Percentiles rank a stretch among this genome's conserved stretches.
Conservation (phyloP, 441 rosid species). For the Flueggea neowawraea region DNA sequence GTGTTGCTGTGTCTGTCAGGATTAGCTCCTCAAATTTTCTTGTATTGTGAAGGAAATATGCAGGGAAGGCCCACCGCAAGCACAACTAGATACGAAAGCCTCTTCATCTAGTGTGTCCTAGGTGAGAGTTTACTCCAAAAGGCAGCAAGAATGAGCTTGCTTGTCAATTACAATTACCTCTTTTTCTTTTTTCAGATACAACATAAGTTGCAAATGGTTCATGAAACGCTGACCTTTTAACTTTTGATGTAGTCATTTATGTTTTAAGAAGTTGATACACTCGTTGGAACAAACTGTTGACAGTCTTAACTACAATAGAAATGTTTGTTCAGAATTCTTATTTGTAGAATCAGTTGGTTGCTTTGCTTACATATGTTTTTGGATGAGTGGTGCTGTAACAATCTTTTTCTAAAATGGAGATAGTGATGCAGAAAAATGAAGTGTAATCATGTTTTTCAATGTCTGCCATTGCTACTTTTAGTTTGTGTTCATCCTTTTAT, state of each 20-base stretch:
- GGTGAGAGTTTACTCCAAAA: conserved; percentile 9
- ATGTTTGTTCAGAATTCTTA: background rate
- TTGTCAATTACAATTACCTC: background rate
- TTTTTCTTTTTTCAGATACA: background rate
- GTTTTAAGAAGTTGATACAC: conserved; percentile 18
- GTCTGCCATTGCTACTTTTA: background rate
- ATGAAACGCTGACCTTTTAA: conserved; percentile 23
- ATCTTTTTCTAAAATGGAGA: background rate
- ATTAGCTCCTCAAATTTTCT: conserved; percentile 5
- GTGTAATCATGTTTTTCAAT: background rate
- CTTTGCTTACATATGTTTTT: background rate
- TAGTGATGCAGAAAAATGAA: background rate
- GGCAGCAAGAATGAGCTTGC: no score
- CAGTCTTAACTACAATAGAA: conserved; percentile 11
- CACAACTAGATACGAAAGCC: conserved; percentile 31
- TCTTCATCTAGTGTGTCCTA: conserved; percentile 37
- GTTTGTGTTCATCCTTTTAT: no score
- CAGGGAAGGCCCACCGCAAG: conserved; percentile 30
- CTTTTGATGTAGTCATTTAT: conserved; percentile 15
- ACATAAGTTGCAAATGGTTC: conserved; percentile 24
- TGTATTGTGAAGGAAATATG: conserved; percentile 38
- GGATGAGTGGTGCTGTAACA: background rate
- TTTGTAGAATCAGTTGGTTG: no score
- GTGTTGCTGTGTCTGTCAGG: conserved; percentile 4
- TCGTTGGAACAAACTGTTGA: conserved; percentile 10